Percentiles rank a stretch among this genome's conserved stretches.
phyloP scores from a whole-genome alignment of 306 rosid species.

The Trifolium subterraneum region DNA sequence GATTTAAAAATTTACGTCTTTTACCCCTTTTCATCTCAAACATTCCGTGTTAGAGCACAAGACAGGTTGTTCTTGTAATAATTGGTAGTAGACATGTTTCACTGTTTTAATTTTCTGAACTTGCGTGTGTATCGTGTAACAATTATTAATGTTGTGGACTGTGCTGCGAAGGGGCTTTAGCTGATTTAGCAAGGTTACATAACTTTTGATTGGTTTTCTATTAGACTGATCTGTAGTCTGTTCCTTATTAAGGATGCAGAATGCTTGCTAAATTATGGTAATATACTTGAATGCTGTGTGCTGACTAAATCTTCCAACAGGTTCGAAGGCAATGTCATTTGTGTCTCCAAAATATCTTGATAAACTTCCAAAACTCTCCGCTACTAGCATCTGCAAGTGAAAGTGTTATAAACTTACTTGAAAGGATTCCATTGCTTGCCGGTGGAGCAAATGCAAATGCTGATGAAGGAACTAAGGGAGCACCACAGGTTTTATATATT shows the following conservation, averaged over 20 bases:
- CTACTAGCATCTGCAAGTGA: constrained; percentile 69
- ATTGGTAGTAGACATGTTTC: background rate
- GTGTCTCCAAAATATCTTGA: constrained; percentile 61
- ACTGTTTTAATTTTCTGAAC: background rate
- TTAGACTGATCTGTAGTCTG: background rate
- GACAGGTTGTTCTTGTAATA: background rate
- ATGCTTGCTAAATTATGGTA: background rate
- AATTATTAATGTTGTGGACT: background rate
- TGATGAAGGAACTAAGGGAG: constrained; percentile 66
- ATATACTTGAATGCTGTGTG: constrained; percentile 26
- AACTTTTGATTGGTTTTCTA: constrained; percentile 4
- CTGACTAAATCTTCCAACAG: constrained; percentile 58
- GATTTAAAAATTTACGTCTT: background rate
- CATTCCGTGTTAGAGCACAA: background rate
- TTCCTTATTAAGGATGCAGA: background rate
- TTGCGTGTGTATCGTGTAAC: background rate
- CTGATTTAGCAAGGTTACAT: constrained; percentile 14
- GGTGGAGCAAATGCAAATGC: constrained; percentile 60
- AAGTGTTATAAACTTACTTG: constrained; percentile 56
- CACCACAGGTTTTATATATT: constrained; percentile 71
- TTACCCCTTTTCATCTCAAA: background rate
- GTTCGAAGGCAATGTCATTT: constrained; percentile 75
- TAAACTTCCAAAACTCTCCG: background rate
- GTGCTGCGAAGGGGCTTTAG: background rate
- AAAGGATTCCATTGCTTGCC: constrained; percentile 69